Percentiles rank a stretch among this genome's conserved stretches.
phyloP scores from a whole-genome alignment of 306 rosid genomes.

The Quercus mongolica region DNA sequence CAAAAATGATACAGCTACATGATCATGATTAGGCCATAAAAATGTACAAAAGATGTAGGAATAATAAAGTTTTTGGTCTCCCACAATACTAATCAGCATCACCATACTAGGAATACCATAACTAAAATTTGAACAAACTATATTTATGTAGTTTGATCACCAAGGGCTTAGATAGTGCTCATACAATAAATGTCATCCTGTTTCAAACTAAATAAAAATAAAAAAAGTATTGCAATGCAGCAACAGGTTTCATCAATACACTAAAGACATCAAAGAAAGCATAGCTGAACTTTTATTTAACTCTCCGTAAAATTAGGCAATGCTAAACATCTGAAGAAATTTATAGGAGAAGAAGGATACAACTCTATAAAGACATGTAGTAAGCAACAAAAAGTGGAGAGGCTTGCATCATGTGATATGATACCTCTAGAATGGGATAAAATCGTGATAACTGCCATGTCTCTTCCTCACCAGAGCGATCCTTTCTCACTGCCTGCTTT shows the following conservation, averaged over 20 bases:
- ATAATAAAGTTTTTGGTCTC: background rate
- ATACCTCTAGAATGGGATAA: constrained; percentile 88
- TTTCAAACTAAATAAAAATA: background rate
- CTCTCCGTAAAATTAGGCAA: too few relatives aligned
- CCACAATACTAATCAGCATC: background rate
- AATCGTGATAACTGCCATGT: constrained; percentile 86
- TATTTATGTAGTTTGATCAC: background rate
- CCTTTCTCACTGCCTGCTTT: constrained; percentile 74
- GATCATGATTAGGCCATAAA: background rate
- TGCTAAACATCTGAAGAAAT: background rate
- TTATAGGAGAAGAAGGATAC: background rate
- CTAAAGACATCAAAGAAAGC: background rate
- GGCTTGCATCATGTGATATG: constrained; percentile 6
- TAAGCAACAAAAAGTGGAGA: constrained; percentile 3
- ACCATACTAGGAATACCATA: background rate
- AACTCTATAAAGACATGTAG: background rate
- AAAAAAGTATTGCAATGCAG: background rate
- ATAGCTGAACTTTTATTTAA: background rate
- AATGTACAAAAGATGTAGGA: background rate
- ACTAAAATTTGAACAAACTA: background rate
- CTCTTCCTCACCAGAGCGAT: constrained; percentile 75
- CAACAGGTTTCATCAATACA: background rate
- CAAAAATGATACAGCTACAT: background rate
- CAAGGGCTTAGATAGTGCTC: background rate
- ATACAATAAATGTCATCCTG: background rate